Evolutionary conservation across 192 early-diverging fungal species (phyloP), one percentile per base, ranked within the genome.

Genomic region (Entomortierella lignicola): DNA sequence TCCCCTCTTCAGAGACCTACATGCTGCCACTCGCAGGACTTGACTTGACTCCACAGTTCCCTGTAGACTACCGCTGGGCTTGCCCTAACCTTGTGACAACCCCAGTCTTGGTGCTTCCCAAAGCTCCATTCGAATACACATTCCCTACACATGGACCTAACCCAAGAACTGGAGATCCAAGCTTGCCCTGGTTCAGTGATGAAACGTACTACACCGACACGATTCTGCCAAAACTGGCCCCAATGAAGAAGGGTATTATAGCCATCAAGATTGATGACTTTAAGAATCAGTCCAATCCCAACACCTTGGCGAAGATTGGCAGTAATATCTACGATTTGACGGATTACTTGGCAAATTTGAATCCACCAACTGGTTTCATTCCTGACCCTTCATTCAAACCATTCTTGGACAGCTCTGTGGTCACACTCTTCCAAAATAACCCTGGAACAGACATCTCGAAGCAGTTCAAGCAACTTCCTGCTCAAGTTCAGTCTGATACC

Each of bases 321-420:
- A 82, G 84, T 63, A 82, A 88, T 63, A 86, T 94, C 25, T 94
- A 87, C 65, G 92, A 94, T 56, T 71, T 94, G 42, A 85, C 90
- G 4, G 82, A 79, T 55, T 94, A 94, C 68, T 65, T 92, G 34
- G 62, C 66, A 34, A 87, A 89, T 32, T 50, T 60, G 4, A 77
- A 69, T 21, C 77, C 80, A 3, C 72, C 87, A 34, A 77, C 77
- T 12, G 81, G 82, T 58, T 81, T 77, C 21, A 68, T 82, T 31
- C 77, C 85, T 48, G 82, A 82, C 55, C 77, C 86, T 0, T 41
- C 71, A 5, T 82, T 83, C 51, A 83, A 85, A 39, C 63, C 81
- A 8, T 87, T 81, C 51, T 34, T 88, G 30, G 63, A 72, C 61
- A 54, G 47, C 6, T 47, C 64, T 0, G 74, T 87, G 4, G 75